Conservation (phyloP, 257 asterid species). For the Solanum dulcamara region DNA sequence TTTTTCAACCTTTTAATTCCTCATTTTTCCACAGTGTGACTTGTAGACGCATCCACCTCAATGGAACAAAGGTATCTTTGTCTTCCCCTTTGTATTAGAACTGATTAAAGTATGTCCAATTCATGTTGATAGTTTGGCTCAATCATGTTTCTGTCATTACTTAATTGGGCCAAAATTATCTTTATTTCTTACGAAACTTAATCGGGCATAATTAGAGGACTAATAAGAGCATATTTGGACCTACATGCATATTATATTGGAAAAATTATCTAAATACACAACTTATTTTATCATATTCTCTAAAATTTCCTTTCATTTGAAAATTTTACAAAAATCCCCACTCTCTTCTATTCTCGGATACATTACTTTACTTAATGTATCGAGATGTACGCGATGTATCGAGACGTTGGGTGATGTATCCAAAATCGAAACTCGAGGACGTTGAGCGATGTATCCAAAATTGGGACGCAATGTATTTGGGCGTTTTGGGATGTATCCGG, state of each 20-base stretch:
- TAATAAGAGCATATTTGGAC: background rate
- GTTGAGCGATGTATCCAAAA: too few relatives aligned
- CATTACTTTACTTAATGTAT: too few relatives aligned
- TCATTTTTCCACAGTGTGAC: conserved; percentile 2
- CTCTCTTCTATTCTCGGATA: too few relatives aligned
- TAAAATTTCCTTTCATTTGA: too few relatives aligned
- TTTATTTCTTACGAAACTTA: background rate
- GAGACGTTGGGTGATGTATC: too few relatives aligned
- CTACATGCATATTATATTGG: background rate
- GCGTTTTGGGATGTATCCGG: too few relatives aligned
- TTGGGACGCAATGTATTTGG: too few relatives aligned
- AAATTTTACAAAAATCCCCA: too few relatives aligned
- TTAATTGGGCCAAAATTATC: background rate
- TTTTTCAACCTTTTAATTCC: background rate
- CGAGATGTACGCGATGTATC: too few relatives aligned
- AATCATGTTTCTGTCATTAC: background rate
- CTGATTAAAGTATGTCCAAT: background rate
- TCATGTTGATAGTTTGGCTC: background rate
- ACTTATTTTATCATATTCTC: too few relatives aligned
- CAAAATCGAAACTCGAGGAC: too few relatives aligned
- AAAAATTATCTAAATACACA: too few relatives aligned
- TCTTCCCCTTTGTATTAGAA: background rate
- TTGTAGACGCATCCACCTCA: background rate
- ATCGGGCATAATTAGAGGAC: background rate
- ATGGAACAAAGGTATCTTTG: conserved; percentile 22